These are phyloP conservation scores for Luzula sylvatica DNA, from an alignment of 176 grass and related monocot species.

Conservation along the genomic window DNA sequence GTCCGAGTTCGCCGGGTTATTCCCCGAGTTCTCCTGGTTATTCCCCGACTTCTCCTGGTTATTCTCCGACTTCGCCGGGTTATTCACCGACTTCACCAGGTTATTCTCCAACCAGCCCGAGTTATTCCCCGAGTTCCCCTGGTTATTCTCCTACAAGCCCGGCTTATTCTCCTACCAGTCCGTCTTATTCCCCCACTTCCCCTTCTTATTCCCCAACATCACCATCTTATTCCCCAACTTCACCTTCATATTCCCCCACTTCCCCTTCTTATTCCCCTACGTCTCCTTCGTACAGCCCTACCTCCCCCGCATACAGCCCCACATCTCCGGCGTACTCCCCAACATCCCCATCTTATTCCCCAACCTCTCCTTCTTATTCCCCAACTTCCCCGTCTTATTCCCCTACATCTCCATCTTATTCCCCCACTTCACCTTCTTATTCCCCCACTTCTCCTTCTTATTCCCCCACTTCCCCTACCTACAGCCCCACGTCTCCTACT, in stretches of 20 bases:
- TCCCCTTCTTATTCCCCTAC: constrained; percentile 28
- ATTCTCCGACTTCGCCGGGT: constrained; percentile 56
- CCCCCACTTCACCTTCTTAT: constrained; percentile 18
- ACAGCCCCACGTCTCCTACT: constrained; percentile 10
- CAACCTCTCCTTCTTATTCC: constrained; percentile 4
- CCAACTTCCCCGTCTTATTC: constrained; percentile 15
- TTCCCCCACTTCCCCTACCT: constrained; percentile 67
- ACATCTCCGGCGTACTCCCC: constrained; percentile 7
- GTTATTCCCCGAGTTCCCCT: constrained; percentile 54
- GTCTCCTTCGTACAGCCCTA: constrained; percentile 61
- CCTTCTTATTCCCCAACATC: constrained; percentile 80
- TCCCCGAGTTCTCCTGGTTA: constrained; percentile 71
- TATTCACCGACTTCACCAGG: constrained; percentile 60
- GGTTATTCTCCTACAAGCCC: constrained; percentile 82
- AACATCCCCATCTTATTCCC: constrained; percentile 6
- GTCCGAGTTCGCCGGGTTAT: constrained; percentile 61
- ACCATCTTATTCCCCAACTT: constrained; percentile 82
- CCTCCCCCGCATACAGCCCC: not conserved
- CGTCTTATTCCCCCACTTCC: constrained; percentile 64
- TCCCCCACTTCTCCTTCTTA: constrained; percentile 5
- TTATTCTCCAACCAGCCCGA: constrained; percentile 47
- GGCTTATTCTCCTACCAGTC: constrained; percentile 77
- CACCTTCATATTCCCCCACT: constrained; percentile 56
- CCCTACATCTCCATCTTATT: constrained; percentile 10
- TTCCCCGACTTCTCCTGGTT: constrained; percentile 51